Percentiles rank a stretch among this genome's conserved stretches.
These are phyloP conservation scores for Kodamaea sagamina DNA, from an alignment of 805 yeast genomes.

Conservation along the genomic window DNA sequence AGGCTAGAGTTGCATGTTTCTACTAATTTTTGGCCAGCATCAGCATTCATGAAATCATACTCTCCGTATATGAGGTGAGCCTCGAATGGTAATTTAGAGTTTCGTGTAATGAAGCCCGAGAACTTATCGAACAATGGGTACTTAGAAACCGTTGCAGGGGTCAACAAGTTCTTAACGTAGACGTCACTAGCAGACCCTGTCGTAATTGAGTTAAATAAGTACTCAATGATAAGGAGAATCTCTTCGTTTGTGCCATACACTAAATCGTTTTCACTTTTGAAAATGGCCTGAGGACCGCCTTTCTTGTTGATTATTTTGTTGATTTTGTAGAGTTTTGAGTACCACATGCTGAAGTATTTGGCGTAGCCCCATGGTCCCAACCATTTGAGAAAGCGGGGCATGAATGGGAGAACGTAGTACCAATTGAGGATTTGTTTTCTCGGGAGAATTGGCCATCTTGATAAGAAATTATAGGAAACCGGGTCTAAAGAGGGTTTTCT, in stretches of 20 bases:
- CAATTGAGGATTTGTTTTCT: slow-evolving; percentile 30
- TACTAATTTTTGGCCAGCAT: slow-evolving; percentile 49
- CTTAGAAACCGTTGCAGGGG: slow-evolving; percentile 61
- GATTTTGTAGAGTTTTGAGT: slow-evolving; percentile 39
- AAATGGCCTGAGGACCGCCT: slow-evolving; percentile 31
- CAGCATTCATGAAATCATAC: slow-evolving; percentile 70
- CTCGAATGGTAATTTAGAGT: slow-evolving; percentile 23
- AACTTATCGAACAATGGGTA: slow-evolving; percentile 67
- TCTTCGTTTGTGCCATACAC: slow-evolving; percentile 43
- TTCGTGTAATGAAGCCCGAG: slow-evolving; percentile 26
- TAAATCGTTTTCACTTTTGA: slow-evolving; percentile 30
- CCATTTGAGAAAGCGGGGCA: slow-evolving; percentile 51
- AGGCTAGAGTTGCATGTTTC: slow-evolving; percentile 9
- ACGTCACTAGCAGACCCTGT: slow-evolving; percentile 41
- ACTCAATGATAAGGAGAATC: slow-evolving; percentile 38
- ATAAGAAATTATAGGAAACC: slow-evolving; percentile 44
- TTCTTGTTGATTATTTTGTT: slow-evolving; percentile 34
- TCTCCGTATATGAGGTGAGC: slow-evolving; percentile 63
- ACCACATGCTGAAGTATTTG: slow-evolving; percentile 44
- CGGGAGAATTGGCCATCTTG: slow-evolving; percentile 47
- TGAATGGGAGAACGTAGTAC: slow-evolving; percentile 46
- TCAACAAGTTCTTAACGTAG: slow-evolving; percentile 50
- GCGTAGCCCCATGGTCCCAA: slow-evolving; percentile 45
- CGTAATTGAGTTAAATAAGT: slow-evolving; percentile 43
- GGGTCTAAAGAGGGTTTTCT: slow-evolving; percentile 46